phyloP scores from a whole-genome alignment of 192 early-diverging fungal species.

The Backusella luteola region DNA sequence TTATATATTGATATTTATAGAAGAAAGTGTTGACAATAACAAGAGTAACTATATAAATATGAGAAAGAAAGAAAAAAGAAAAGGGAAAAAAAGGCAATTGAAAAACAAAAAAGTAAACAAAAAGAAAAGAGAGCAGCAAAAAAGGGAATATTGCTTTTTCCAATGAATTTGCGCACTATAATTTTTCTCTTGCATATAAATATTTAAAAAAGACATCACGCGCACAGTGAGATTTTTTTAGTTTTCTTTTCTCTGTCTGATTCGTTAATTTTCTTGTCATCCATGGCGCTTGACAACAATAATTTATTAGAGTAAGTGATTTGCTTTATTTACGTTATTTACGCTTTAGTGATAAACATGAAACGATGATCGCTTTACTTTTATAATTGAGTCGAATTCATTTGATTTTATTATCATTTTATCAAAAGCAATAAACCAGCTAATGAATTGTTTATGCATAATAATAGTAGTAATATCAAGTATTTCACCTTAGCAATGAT shows the following conservation, averaged over 20 bases:
- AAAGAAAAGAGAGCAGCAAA: not conserved
- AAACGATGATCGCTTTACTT: not conserved
- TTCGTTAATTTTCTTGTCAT: not conserved
- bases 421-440: not conserved
- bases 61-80: not conserved
- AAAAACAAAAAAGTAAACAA: not conserved
- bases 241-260: not conserved
- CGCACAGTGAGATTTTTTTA: not conserved
- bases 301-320: not conserved
- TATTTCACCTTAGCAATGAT: not conserved
- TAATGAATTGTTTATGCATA: not conserved
- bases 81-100: not conserved
- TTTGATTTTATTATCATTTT: not conserved
- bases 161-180: not conserved
- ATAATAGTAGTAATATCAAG: no score
- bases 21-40: not conserved
- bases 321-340: not conserved
- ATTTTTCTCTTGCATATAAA: not conserved
- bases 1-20: not conserved
- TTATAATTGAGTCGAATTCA: not conserved
- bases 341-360: not conserved
- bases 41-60: not conserved
- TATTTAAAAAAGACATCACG: not conserved
- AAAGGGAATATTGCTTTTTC: slow-evolving; percentile 7
- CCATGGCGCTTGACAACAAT: not conserved